A percentile compares a stretch with the other conserved stretches of the same genome.
These are phyloP conservation scores for Pseudogymnoascus sp. DNA, from an alignment of 2,329 filamentous ascomycete genomes.

Conservation along the genomic window DNA sequence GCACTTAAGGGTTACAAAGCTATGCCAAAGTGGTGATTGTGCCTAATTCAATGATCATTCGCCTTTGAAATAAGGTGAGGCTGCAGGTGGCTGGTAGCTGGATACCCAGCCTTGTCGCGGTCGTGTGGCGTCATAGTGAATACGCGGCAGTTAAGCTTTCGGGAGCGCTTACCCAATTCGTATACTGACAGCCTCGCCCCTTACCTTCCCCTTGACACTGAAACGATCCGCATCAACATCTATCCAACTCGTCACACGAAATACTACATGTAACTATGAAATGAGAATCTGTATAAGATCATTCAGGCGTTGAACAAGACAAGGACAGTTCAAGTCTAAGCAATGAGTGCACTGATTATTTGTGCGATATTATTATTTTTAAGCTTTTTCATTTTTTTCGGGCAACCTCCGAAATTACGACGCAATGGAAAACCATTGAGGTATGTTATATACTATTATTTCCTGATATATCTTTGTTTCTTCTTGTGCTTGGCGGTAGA, in stretches of 20 bases:
- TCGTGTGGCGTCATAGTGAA: background rate
- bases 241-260: background rate
- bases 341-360: background rate
- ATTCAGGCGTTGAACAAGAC: background rate
- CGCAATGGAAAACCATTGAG: slow-evolving; percentile 25
- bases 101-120: background rate
- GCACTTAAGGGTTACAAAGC: background rate
- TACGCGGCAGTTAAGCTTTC: background rate
- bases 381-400: background rate
- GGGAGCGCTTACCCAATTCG: slow-evolving; percentile 7
- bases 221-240: background rate
- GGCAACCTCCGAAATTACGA: slow-evolving; percentile 19
- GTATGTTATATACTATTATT: slow-evolving; percentile 18
- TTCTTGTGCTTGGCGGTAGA: background rate
- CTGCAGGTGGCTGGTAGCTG: background rate
- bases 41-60: background rate
- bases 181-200: background rate
- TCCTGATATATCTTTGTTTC: background rate
- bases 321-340: background rate
- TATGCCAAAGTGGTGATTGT: background rate
- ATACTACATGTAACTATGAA: background rate
- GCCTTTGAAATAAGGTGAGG: background rate
- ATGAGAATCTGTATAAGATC: background rate
- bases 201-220: background rate
- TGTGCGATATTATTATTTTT: slow-evolving; percentile 3